phyloP scores from a whole-genome alignment of 805 yeast species.

The Brettanomyces nanus region DNA sequence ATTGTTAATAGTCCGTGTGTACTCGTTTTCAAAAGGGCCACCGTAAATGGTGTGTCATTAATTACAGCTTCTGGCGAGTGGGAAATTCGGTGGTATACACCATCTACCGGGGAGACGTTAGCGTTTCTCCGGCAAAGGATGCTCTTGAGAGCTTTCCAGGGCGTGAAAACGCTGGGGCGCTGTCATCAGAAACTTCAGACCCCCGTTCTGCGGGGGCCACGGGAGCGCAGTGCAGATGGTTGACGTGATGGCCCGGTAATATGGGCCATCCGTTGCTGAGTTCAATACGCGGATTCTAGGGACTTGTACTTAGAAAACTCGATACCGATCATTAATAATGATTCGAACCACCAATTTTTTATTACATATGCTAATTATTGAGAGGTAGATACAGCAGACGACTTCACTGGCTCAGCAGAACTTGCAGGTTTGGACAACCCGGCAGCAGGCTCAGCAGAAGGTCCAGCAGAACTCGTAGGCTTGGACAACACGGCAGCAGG shows the following conservation, averaged over 20 bases:
- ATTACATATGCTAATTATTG: neutral
- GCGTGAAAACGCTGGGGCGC: constrained; percentile 33
- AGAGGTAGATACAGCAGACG: no score
- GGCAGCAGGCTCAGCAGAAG: no score
- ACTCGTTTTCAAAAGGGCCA: constrained; percentile 27
- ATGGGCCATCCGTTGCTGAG: constrained; percentile 25
- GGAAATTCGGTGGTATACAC: constrained; percentile 34
- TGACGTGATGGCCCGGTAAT: constrained; percentile 21
- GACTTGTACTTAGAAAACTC: constrained; percentile 22
- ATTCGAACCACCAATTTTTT: constrained; percentile 12
- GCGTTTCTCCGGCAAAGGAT: constrained; percentile 11
- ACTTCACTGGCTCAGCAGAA: no score
- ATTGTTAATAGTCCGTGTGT: constrained; percentile 23
- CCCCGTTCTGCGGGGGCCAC: constrained; percentile 12
- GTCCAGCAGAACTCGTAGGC: no score
- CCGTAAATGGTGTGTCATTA: constrained; percentile 2
- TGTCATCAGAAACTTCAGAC: constrained; percentile 26
- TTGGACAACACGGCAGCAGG: no score
- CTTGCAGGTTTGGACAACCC: no score
- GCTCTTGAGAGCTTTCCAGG: constrained; percentile 29
- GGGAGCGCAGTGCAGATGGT: constrained; percentile 33
- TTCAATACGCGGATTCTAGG: constrained; percentile 30
- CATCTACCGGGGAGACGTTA: constrained; percentile 18
- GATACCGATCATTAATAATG: constrained; percentile 31
- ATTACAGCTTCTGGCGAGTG: constrained; percentile 23